Evolutionary conservation across 176 grass and related monocot genomes (phyloP), one percentile per base, ranked within the genome.

Genomic region (Bromus sterilis): DNA sequence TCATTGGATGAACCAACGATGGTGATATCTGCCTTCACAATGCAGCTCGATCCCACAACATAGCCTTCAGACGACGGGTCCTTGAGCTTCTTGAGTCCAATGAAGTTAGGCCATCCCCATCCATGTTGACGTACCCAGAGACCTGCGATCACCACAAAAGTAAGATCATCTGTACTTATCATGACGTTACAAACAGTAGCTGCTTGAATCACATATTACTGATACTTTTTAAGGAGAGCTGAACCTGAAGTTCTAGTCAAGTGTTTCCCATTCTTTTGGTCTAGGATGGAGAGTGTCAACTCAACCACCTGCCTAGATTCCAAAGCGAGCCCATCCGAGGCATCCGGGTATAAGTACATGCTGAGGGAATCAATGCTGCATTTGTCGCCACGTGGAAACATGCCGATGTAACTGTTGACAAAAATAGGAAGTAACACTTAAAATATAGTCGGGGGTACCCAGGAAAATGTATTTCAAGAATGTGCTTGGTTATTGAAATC

Each of bases 301-400:
- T 85, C 75, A 70, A 71, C 69, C 74, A 61, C 57, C 74, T 60
- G 35, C 6, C 83, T 51, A 29, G 53, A 43, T 28, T 78, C 37
- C 0, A 11, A 14, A 71, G 63, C 39, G 37, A 60, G 30, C 36
- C n/a, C 16, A 23, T 56, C 51, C 18, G 51, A 23, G 51, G 51
- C 16, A 7, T 56, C 51, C 51, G n/a, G 44, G 12, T 49, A 49
- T 49, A 49, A 59, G n/a, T n/a, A n/a, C n/a, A n/a, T n/a, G n/a
- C n/a, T n/a, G n/a, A n/a, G n/a, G n/a, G n/a, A n/a, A n/a, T n/a
- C n/a, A n/a, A n/a, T n/a, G n/a, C n/a, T n/a, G n/a, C n/a, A n/a
- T n/a, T n/a, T n/a, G n/a, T n/a, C n/a, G n/a, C 75, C 83, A 48
- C 4, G 13, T 26, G 83, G 74, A 69, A 60, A 21, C 64, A 85